Evolutionary conservation across 768 basidiomycete species (phyloP), one percentile per base, ranked within the genome.

Genomic region (Clitopilus hobsonii): DNA sequence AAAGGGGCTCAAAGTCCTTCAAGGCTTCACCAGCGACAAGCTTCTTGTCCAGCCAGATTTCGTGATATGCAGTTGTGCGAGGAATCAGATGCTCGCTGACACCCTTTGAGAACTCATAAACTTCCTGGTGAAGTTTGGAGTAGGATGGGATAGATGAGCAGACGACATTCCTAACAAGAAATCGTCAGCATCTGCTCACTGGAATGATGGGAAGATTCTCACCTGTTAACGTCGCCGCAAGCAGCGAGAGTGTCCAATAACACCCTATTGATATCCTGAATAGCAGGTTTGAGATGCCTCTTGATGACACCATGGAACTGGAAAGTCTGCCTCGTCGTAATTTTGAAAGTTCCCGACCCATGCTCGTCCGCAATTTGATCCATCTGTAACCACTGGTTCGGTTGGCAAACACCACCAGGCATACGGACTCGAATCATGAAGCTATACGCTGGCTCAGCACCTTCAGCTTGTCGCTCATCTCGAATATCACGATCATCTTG

Each of bases 261-360:
- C 22, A 80, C 86, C 51, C 85, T 80, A 73, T 99, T 99, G 69
- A 98, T 98, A 53, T 85, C 92, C 74, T 97, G 95, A 59, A 99
- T 98, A 16, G 94, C 91, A 26, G 91, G 87, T 74, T 98, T 98
- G 69, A 99, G 72, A 68, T 99, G 94, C 59, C 82, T 82, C 78
- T 99, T 99, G 76, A 99, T 93, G 62, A 99, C 91, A 54, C 97
- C 97, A 70, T 99, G 97, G 81, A 97, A 98, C 73, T 99, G 97
- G 88, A 98, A 99, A 8, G 97, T 99, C 69, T 94, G 86, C 58
- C 97, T 81, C 28, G 97, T 99, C 48, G 97, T 99, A 60, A 99
- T 86, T 78, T 99, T 99, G 75, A 98, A 89, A 5, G 95, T 93
- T 47, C 89, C 85, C 57, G 84, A 89, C 5, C 94, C 97, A 69